Percentiles rank a stretch among this genome's conserved stretches.
Conservation (phyloP, 1,139 yeast species). For the Pichia norvegensis region DNA sequence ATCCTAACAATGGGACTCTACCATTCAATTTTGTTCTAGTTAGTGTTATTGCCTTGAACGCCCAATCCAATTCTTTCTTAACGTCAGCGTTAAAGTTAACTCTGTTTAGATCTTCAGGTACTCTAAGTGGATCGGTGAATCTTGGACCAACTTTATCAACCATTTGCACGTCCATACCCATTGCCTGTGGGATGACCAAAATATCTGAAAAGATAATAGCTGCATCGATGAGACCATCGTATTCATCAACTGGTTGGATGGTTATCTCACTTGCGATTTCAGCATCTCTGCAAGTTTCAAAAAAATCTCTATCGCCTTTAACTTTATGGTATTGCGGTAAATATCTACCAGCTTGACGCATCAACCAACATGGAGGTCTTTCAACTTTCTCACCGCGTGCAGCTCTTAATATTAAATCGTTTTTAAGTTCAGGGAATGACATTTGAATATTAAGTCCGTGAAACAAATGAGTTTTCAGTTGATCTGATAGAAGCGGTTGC, state of each 20-base stretch:
- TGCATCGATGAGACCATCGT: slow-evolving; percentile 84
- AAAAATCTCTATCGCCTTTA: slow-evolving; percentile 81
- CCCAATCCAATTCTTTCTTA: slow-evolving; percentile 79
- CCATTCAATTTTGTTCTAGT: slow-evolving; percentile 82
- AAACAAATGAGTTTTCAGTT: no score
- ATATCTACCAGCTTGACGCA: slow-evolving; percentile 91
- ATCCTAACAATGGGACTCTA: slow-evolving; percentile 88
- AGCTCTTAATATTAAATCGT: slow-evolving; percentile 85
- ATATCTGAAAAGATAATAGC: slow-evolving; percentile 96
- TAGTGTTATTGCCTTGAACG: slow-evolving; percentile 80
- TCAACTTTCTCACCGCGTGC: slow-evolving; percentile 82
- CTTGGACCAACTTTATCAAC: slow-evolving; percentile 93
- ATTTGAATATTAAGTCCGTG: neutral
- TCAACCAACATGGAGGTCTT: slow-evolving; percentile 97
- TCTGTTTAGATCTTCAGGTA: slow-evolving; percentile 52
- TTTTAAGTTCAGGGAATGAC: slow-evolving; percentile 62
- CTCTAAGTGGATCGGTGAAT: slow-evolving; percentile 80
- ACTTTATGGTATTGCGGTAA: slow-evolving; percentile 88
- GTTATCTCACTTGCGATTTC: slow-evolving; percentile 91
- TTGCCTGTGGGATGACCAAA: slow-evolving; percentile 93
- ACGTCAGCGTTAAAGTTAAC: slow-evolving; percentile 63
- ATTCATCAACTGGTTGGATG: slow-evolving; percentile 89
- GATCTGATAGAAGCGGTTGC: neutral
- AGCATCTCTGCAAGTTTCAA: slow-evolving; percentile 88
- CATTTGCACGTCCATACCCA: slow-evolving; percentile 95